Evolutionary conservation across 345 rosid genomes (phyloP).

Genomic region (Isatis tinctoria): DNA sequence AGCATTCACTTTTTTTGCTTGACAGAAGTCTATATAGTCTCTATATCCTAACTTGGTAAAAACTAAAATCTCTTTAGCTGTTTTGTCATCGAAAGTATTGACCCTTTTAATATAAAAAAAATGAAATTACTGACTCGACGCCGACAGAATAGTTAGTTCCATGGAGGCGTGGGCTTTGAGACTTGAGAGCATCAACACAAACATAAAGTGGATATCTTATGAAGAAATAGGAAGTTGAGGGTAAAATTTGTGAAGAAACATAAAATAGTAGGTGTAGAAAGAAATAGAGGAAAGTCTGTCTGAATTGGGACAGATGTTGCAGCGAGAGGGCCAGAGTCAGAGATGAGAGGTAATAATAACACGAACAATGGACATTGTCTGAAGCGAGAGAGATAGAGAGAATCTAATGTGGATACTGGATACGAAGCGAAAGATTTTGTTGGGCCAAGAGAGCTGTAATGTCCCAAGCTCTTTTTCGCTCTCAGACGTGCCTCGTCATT

Average conservation of each 20-base stretch:
- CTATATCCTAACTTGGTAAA: conserved; percentile 8
- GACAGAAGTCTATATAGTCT: neutral
- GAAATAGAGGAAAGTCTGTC: neutral
- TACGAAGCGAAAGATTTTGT: conserved; percentile 25
- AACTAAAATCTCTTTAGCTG: neutral
- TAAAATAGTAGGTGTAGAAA: neutral
- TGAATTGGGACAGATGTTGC: conserved; percentile 29
- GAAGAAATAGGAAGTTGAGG: neutral
- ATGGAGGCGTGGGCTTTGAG: neutral
- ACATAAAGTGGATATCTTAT: neutral
- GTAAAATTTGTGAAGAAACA: neutral
- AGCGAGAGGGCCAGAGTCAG: conserved; percentile 32
- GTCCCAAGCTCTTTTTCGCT: neutral
- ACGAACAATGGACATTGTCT: conserved; percentile 17
- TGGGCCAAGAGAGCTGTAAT: conserved; percentile 26
- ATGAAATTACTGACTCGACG: neutral
- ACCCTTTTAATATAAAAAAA: neutral
- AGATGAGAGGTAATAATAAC: conserved; percentile 24
- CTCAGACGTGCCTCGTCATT: neutral
- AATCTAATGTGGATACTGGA: conserved; percentile 11
- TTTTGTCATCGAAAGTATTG: neutral
- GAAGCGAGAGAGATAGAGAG: conserved; percentile 1
- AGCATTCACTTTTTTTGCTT: conserved; percentile 5
- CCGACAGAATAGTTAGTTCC: conserved; percentile 2
- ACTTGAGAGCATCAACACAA: conserved; percentile 2